These are phyloP conservation scores for Fusarium mexicanum DNA, from an alignment of 2,329 filamentous ascomycete species.

Conservation along the genomic window DNA sequence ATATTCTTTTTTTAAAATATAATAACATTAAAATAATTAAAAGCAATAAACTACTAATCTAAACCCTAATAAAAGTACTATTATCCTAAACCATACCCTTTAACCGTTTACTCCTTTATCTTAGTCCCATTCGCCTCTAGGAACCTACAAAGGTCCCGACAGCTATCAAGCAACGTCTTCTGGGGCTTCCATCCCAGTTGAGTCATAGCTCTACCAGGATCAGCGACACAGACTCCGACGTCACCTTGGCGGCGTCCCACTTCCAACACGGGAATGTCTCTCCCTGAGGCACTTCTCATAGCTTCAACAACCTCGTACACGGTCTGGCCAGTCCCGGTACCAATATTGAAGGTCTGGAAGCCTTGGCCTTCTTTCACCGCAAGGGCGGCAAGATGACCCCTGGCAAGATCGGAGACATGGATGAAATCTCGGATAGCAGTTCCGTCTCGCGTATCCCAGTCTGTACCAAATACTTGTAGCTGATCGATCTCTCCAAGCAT, in stretches of 20 bases:
- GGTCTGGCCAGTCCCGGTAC: constrained; percentile 52
- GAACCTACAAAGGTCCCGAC: constrained; percentile 25
- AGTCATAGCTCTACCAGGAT: constrained; percentile 49
- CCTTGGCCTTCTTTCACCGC: constrained; percentile 40
- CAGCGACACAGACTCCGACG: constrained; percentile 51
- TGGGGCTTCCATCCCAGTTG: constrained; percentile 55
- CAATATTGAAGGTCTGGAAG: constrained; percentile 58
- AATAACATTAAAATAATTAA: too few species aligned
- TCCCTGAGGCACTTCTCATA: not conserved
- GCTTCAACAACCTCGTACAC: constrained; percentile 3
- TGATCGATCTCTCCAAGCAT: constrained; percentile 60
- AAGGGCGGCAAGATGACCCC: constrained; percentile 71
- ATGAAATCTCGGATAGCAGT: constrained; percentile 75
- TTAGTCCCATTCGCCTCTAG: not conserved
- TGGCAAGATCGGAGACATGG: constrained; percentile 72
- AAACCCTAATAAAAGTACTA: not conserved
- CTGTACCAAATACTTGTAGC: constrained; percentile 63
- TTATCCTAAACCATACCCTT: not conserved
- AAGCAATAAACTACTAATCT: not conserved
- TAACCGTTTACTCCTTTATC: not conserved
- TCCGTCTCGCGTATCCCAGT: constrained; percentile 73
- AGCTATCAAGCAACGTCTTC: constrained; percentile 31
- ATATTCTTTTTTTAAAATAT: not conserved
- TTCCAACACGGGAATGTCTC: not conserved
- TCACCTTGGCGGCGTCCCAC: not conserved